These are phyloP conservation scores for Scytalidium lignicola DNA, from an alignment of 2,329 filamentous ascomycete species.

Conservation along the genomic window DNA sequence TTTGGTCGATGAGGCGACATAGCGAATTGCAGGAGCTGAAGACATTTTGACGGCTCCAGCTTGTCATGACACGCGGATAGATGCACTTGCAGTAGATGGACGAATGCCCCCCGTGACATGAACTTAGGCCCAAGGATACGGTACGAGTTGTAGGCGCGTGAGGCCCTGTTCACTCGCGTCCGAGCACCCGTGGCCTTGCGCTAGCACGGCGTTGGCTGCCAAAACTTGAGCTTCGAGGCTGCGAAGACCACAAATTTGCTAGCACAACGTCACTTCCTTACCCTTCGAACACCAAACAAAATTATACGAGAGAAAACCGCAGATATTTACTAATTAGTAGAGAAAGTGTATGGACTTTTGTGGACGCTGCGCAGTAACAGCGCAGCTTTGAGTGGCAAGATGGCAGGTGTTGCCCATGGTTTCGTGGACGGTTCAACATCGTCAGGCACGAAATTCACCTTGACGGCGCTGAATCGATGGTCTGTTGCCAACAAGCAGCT, in stretches of 20 bases:
- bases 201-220: not conserved
- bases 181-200: slow-evolving; percentile 4
- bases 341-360: slow-evolving; percentile 13
- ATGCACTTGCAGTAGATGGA: too few species aligned
- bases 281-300: not conserved
- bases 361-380: slow-evolving; percentile 8
- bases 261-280: not conserved
- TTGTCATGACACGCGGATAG: too few species aligned
- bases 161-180: not conserved
- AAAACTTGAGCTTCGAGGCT: not conserved
- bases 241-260: not conserved
- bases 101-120: too few species aligned
- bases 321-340: not conserved
- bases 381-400: slow-evolving; percentile 14
- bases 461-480: slow-evolving; percentile 78
- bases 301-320: not conserved
- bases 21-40: slow-evolving; percentile 34
- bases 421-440: not conserved
- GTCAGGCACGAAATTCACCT: slow-evolving; percentile 39
- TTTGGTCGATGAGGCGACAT: slow-evolving; percentile 44
- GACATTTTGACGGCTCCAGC: slow-evolving; percentile 9
- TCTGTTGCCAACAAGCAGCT: slow-evolving; percentile 70
- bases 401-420: slow-evolving; percentile 13
- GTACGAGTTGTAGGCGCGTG: too few species aligned
- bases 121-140: too few species aligned